A percentile compares a stretch with the other conserved stretches of the same genome.
phyloP scores from a whole-genome alignment of 345 rosid species.

The Dimocarpus longan region DNA sequence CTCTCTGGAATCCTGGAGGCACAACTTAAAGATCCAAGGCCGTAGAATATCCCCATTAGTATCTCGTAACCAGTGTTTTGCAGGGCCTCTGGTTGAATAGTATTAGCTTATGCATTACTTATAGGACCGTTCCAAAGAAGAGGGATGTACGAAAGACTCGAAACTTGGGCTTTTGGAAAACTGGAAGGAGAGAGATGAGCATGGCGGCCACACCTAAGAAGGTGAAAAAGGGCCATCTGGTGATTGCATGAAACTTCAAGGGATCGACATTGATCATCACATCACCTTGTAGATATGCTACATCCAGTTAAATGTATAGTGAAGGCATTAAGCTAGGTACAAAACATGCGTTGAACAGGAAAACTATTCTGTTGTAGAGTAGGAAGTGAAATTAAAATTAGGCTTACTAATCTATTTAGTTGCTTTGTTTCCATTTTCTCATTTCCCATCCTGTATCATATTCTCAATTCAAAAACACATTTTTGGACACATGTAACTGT shows the following conservation, averaged over 20 bases:
- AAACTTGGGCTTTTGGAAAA: slow-evolving; percentile 28
- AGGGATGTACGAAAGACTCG: slow-evolving; percentile 21
- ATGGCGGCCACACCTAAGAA: slow-evolving; percentile 30
- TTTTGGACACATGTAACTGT: background rate
- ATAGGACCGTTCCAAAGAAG: slow-evolving; percentile 31
- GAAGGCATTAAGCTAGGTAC: background rate
- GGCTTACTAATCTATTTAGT: background rate
- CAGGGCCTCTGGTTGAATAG: slow-evolving; percentile 15
- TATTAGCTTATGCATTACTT: slow-evolving; percentile 25
- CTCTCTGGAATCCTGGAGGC: slow-evolving; percentile 23
- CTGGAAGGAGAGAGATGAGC: slow-evolving; percentile 30
- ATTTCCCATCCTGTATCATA: background rate
- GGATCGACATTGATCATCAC: slow-evolving; percentile 16
- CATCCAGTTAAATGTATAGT: slow-evolving; percentile 1
- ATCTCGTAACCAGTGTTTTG: slow-evolving; percentile 28
- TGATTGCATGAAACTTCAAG: slow-evolving; percentile 19
- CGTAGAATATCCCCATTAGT: slow-evolving; percentile 31
- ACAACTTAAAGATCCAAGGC: slow-evolving; percentile 27
- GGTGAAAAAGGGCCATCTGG: slow-evolving; percentile 34
- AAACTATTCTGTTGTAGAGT: background rate
- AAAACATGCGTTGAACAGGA: background rate
- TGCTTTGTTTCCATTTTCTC: background rate
- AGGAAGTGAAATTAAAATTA: background rate
- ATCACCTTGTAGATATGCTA: slow-evolving; percentile 23
- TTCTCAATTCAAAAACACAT: background rate